Conservation (phyloP, 495 filamentous ascomycete genomes). For the Halenospora varia region DNA sequence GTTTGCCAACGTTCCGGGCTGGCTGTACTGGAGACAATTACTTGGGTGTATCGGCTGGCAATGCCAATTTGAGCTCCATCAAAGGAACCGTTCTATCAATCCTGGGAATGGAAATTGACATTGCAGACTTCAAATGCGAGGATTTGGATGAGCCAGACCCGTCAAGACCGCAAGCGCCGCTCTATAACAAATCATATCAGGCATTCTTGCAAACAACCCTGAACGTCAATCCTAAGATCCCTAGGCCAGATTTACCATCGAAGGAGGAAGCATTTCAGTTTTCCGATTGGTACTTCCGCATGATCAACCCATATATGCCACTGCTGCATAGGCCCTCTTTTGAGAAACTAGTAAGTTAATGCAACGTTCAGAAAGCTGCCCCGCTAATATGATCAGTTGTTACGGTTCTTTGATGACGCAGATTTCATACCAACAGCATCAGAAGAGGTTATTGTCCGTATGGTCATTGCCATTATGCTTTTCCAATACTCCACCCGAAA, state of each 20-base stretch:
- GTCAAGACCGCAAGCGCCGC: constrained; percentile 33
- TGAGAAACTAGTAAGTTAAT: constrained; percentile 52
- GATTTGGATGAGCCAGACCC: constrained; percentile 58
- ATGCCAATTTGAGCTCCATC: constrained; percentile 63
- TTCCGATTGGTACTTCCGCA: constrained; percentile 67
- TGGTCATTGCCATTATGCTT: constrained; percentile 72
- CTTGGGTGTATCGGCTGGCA: constrained; percentile 65
- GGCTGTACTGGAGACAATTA: constrained; percentile 62
- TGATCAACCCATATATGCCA: constrained; percentile 67
- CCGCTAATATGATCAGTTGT: constrained; percentile 38
- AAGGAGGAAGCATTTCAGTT: constrained; percentile 55
- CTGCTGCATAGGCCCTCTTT: constrained; percentile 69
- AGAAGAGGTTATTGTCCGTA: constrained; percentile 69
- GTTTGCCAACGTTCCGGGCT: constrained; percentile 45
- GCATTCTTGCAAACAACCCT: constrained; percentile 59
- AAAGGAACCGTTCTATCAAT: constrained; percentile 70
- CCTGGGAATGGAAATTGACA: constrained; percentile 72
- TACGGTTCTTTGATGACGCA: constrained; percentile 58
- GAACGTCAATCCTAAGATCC: constrained; percentile 50
- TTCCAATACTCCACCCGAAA: constrained; percentile 69
- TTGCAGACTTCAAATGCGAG: constrained; percentile 62
- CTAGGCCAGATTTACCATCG: constrained; percentile 52
- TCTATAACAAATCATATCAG: constrained; percentile 66
- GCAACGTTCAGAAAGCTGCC: neutral
- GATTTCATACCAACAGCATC: constrained; percentile 54